A percentile compares a stretch with the other conserved stretches of the same genome.
Conservation (phyloP, 1,139 yeast species). For the Suhomyces bokatorum region DNA sequence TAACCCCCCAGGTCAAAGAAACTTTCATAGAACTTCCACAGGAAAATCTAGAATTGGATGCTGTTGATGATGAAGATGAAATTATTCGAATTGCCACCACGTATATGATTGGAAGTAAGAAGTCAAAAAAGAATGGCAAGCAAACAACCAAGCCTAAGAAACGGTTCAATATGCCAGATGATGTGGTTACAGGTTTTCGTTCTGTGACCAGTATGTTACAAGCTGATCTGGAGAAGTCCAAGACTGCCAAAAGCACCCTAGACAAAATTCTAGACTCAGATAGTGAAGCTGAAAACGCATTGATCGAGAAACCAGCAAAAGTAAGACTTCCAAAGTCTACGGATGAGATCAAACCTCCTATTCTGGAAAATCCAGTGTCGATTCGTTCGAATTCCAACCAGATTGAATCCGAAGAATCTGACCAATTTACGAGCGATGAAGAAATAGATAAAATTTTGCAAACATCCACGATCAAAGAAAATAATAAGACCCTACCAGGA, state of each 20-base stretch:
- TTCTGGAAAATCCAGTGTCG: too few species aligned
- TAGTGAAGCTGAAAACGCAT: slow-evolving; percentile 4
- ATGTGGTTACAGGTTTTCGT: slow-evolving; percentile 69
- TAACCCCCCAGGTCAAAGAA: slow-evolving; percentile 57
- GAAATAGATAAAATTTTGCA: slow-evolving; percentile 4
- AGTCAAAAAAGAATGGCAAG: slow-evolving; percentile 24
- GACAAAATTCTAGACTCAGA: slow-evolving; percentile 28
- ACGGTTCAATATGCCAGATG: slow-evolving; percentile 75
- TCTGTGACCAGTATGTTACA: slow-evolving; percentile 50
- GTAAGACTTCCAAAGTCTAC: not conserved
- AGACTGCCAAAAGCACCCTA: slow-evolving; percentile 18
- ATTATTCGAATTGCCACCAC: slow-evolving; percentile 63
- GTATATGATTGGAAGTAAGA: slow-evolving; percentile 34
- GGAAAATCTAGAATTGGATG: slow-evolving; percentile 58
- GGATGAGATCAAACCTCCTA: not conserved
- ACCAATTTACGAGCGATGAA: slow-evolving; percentile 10
- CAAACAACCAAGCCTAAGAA: slow-evolving; percentile 25
- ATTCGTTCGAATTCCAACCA: not conserved
- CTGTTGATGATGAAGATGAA: slow-evolving; percentile 65
- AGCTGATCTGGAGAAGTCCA: not conserved
- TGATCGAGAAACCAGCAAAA: not conserved
- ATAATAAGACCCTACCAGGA: not conserved
- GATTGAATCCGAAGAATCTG: slow-evolving; percentile 1
- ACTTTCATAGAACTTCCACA: slow-evolving; percentile 64
- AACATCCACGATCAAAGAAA: not conserved